These are phyloP conservation scores for Carex arenaria DNA, from an alignment of 202 grass and related monocot genomes.

Conservation along the genomic window DNA sequence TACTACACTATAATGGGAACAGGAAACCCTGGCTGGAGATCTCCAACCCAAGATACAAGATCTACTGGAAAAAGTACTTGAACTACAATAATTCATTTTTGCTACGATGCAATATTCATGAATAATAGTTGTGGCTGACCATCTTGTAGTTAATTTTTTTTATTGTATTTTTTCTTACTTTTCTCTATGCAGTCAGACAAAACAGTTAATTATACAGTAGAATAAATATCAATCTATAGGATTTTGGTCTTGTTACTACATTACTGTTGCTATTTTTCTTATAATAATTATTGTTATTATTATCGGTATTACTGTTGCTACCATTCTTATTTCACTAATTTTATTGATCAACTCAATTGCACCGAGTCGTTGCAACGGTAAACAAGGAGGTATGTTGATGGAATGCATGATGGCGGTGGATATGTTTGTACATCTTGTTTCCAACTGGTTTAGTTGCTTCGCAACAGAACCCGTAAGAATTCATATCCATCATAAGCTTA, in stretches of 20 bases:
- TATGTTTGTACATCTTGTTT: neutral
- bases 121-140: constrained; percentile 28
- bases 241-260: neutral
- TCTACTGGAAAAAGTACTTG: constrained; percentile 60
- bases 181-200: neutral
- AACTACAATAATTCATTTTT: constrained; percentile 50
- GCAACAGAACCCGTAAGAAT: neutral
- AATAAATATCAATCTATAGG: neutral
- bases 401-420: neutral
- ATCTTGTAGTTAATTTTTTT: constrained; percentile 4
- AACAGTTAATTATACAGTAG: neutral
- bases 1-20: constrained; percentile 72
- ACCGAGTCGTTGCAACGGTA: neutral
- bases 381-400: neutral
- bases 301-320: neutral
- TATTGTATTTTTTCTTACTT: neutral
- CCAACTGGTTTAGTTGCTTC: neutral
- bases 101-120: constrained; percentile 71
- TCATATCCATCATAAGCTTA: neutral
- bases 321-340: neutral
- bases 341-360: neutral
- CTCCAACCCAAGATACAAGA: constrained; percentile 63
- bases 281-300: neutral
- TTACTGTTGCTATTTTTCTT: neutral
- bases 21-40: constrained; percentile 82